Conservation (phyloP, 1,139 yeast species). For the Nakaseomyces sp. region DNA sequence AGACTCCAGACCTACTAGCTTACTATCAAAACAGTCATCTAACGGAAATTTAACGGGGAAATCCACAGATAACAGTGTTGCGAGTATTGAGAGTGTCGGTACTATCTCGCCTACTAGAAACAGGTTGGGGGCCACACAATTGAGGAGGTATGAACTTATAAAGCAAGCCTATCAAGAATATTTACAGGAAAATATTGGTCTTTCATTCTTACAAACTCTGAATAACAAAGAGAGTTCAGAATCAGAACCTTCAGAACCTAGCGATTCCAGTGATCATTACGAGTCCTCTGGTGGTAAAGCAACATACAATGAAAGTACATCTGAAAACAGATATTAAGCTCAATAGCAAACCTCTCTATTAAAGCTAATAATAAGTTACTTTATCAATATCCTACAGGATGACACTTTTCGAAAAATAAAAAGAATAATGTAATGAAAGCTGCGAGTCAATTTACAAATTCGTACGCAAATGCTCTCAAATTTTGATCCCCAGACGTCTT, state of each 20-base stretch:
- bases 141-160: neutral
- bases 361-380: too few species aligned
- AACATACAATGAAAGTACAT: neutral
- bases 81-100: neutral
- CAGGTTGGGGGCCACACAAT: neutral
- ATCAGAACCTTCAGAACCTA: neutral
- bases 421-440: too few species aligned
- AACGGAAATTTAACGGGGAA: neutral
- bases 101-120: neutral
- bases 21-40: neutral
- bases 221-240: neutral
- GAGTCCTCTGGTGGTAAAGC: slow-evolving; percentile 3
- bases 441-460: too few species aligned
- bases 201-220: too few species aligned
- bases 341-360: too few species aligned
- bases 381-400: too few species aligned
- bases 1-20: neutral
- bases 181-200: neutral
- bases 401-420: too few species aligned
- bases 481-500: too few species aligned
- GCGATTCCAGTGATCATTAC: neutral
- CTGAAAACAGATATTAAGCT: neutral
- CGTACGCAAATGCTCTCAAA: too few species aligned
- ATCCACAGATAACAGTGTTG: neutral
- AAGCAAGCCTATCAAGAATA: neutral